phyloP scores from a whole-genome alignment of 345 rosid species.

The Hirschfeldia incana region DNA sequence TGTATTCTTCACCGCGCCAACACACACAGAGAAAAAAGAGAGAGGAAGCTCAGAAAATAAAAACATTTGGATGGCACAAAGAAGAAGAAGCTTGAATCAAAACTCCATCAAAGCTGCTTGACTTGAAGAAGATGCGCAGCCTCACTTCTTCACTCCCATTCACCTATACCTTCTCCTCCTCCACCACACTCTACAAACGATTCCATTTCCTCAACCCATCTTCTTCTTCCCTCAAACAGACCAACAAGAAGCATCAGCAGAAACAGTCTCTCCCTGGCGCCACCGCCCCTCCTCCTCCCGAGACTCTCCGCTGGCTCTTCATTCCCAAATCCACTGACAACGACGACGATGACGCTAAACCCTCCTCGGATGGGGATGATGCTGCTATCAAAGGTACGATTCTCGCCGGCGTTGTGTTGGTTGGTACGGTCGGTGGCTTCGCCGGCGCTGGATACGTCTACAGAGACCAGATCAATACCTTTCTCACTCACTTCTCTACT shows the following conservation, averaged over 20 bases:
- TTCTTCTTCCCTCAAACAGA: constrained; percentile 69
- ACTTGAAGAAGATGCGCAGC: constrained; percentile 26
- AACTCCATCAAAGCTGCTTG: constrained; percentile 24
- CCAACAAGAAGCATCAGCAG: constrained; percentile 71
- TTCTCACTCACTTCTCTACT: constrained; percentile 78
- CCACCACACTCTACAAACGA: constrained; percentile 65
- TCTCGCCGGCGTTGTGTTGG: constrained; percentile 76
- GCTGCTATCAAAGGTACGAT: constrained; percentile 76
- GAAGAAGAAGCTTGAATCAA: constrained; percentile 9
- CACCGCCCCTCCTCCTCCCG: constrained; percentile 51
- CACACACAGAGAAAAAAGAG: neutral
- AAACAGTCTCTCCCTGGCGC: constrained; percentile 54
- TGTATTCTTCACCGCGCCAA: constrained; percentile 29
- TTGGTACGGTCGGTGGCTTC: constrained; percentile 89
- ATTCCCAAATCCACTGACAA: constrained; percentile 51
- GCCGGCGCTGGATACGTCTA: constrained; percentile 70
- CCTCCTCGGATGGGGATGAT: constrained; percentile 38
- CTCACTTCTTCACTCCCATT: constrained; percentile 33
- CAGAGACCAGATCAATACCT: constrained; percentile 76
- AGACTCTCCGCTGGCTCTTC: constrained; percentile 67
- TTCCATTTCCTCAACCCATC: constrained; percentile 63
- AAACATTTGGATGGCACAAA: constrained; percentile 23
- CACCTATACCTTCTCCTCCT: constrained; percentile 26
- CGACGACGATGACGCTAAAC: constrained; percentile 28
- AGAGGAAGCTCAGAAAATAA: neutral